phyloP scores from a whole-genome alignment of 208 protist species.

The Phytomonas francai region DNA sequence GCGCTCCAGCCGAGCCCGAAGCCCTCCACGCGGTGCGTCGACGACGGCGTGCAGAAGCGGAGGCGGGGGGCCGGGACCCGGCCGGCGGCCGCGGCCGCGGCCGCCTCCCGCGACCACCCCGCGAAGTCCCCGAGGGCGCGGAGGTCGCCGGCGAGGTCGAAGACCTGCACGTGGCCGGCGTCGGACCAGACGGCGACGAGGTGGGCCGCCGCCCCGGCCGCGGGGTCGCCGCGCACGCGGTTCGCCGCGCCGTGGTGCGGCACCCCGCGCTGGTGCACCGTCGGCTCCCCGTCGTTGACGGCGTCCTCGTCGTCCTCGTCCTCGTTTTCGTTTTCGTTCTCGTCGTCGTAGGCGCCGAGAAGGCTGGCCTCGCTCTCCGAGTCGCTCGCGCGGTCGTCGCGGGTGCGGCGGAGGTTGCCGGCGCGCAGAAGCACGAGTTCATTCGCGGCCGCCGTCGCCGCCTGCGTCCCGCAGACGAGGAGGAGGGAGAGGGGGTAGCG shows the following conservation, averaged over 20 bases:
- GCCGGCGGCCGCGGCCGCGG: conserved; percentile 17
- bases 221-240: conserved; percentile 84
- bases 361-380: conserved; percentile 83
- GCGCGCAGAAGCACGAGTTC: conserved; percentile 92
- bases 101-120: conserved; percentile 64
- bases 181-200: conserved; percentile 94
- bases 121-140: conserved; percentile 69
- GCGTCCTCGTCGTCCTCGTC: conserved; percentile 77
- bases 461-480: conserved; percentile 94
- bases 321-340: conserved; percentile 50
- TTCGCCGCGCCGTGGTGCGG: conserved; percentile 87
- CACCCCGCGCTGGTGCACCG: conserved; percentile 76
- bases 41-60: conserved; percentile 71
- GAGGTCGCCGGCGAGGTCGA: conserved; percentile 81
- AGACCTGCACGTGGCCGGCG: conserved; percentile 90
- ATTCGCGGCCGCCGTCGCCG: conserved; percentile 86
- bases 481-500: conserved; percentile 91
- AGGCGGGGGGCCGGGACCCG: conserved; percentile 25
- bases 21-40: conserved; percentile 90
- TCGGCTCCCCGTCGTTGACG: conserved; percentile 80
- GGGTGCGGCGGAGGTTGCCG: conserved; percentile 90
- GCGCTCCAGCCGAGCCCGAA: conserved; percentile 96
- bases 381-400: conserved; percentile 88
- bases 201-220: conserved; percentile 47
- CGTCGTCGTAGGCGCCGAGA: conserved; percentile 72